phyloP scores from a whole-genome alignment of 116 monocot species.

The Dioscorea cayenensis region DNA sequence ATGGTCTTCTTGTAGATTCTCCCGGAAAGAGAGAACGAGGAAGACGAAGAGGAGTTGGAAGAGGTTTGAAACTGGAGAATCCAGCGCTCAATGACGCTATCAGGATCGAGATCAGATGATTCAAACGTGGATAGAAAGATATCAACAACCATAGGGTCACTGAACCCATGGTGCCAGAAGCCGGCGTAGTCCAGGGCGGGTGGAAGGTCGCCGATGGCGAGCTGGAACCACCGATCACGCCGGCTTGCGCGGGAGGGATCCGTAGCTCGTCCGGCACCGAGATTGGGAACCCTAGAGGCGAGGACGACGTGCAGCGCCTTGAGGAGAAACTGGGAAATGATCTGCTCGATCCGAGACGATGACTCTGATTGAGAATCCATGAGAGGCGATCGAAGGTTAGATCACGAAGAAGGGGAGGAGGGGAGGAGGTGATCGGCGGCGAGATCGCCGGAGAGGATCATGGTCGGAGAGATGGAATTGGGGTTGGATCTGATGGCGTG shows the following conservation, averaged over 20 bases:
- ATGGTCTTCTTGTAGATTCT: constrained; percentile 74
- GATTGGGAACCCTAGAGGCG: constrained; percentile 53
- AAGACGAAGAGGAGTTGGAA: background rate
- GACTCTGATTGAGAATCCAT: constrained; percentile 19
- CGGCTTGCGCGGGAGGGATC: background rate
- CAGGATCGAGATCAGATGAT: constrained; percentile 13
- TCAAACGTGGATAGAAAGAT: constrained; percentile 46
- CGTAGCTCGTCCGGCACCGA: background rate
- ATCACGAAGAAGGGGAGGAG: background rate
- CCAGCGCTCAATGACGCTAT: constrained; percentile 76
- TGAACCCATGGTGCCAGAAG: constrained; percentile 26
- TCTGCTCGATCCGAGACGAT: constrained; percentile 57
- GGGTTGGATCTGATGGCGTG: too few relatives aligned
- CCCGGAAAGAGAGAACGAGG: constrained; percentile 6
- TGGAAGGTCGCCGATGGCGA: constrained; percentile 72
- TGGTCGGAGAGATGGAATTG: background rate
- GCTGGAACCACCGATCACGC: constrained; percentile 91
- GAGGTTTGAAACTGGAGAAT: constrained; percentile 40
- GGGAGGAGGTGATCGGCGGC: background rate
- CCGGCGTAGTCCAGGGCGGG: constrained; percentile 26
- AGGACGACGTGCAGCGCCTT: constrained; percentile 77
- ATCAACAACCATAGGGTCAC: constrained; percentile 69
- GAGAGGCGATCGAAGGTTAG: background rate
- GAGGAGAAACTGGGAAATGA: constrained; percentile 71
- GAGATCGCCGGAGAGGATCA: background rate